Evolutionary conservation across 2,329 filamentous ascomycete genomes (phyloP), one percentile per base, ranked within the genome.

Genomic region (Aschersonia sp.): DNA sequence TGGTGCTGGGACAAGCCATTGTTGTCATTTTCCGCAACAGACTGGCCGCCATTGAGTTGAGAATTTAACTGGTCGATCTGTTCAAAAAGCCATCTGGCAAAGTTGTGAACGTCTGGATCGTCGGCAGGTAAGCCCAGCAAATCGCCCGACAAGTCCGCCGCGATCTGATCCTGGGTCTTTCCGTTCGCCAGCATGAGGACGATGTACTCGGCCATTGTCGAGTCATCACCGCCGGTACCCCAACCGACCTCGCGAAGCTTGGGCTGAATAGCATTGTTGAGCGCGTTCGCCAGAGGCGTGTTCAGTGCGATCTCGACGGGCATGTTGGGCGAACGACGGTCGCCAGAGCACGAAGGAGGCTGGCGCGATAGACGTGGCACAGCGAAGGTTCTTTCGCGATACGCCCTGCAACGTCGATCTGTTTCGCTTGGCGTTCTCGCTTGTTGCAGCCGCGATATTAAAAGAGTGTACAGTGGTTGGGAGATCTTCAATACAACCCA

Each of bases 101-200:
- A 97, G 48, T 89, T 83, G 52, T 78, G 78, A 5, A 88, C 87
- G 54, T 82, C 82, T 46, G 84, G 80, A 57, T 96, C 91, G 51
- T 94, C 89, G 44, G 88, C 81, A 3, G 80, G 80, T 4, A 96
- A 76, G 49, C 81, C 81, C 3, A 98, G 77, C 42, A 98, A 76
- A 58, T 98, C 92, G 54, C 82, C 84, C 1, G 89, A 85, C 10
- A 98, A 79, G 63, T 98, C 92, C 43, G 78, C 72, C 7, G 89
- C 85, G 54, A 98, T 91, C 62, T 96, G 84, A 46, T 89, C 81
- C 62, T 94, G 84, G 4, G 85, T 89, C 66, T 95, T 96, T 58
- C 89, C 88, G 67, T 96, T 97, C 52, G 87, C 87, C 32, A 98
- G 78, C 91, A 97, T 96, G 53, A 97, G 79, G 50, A 97, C 84